Percentiles rank a stretch among this genome's conserved stretches.
phyloP scores from a whole-genome alignment of 2,329 filamentous ascomycete species.

The Dactylonectria macrodidyma region DNA sequence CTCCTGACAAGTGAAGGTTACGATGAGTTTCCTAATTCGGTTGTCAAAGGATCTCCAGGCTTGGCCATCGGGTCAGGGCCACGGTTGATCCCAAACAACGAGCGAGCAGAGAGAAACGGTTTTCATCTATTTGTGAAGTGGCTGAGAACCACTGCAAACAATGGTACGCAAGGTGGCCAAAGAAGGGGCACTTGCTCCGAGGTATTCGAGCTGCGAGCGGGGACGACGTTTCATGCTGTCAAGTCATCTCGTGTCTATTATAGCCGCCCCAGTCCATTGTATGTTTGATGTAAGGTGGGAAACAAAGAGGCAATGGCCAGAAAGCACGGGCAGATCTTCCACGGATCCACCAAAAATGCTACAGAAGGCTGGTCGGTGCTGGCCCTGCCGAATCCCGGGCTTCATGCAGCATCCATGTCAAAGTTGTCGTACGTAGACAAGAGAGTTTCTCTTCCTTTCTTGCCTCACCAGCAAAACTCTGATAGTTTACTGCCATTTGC shows the following conservation, averaged over 20 bases:
- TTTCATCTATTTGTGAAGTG: conserved; percentile 38
- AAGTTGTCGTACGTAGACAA: conserved; percentile 10
- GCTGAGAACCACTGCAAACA: conserved; percentile 22
- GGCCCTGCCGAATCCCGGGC: neutral
- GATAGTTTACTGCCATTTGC: conserved; percentile 29
- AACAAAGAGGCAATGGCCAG: conserved; percentile 20
- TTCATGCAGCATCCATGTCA: conserved; percentile 6
- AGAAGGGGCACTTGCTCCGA: conserved; percentile 30
- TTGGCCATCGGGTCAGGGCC: conserved; percentile 14
- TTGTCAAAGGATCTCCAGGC: conserved; percentile 8
- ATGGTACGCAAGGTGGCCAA: conserved; percentile 30
- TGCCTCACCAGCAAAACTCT: conserved; percentile 18
- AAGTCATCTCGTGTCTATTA: conserved; percentile 26
- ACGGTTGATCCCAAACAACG: conserved; percentile 20
- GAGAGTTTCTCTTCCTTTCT: conserved; percentile 6
- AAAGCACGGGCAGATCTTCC: conserved; percentile 26
- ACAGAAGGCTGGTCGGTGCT: conserved; percentile 16
- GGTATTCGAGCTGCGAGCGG: conserved; percentile 2
- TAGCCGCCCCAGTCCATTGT: conserved; percentile 31
- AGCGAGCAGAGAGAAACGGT: neutral
- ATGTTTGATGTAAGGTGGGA: conserved; percentile 31
- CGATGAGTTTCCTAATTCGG: neutral
- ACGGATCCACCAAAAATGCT: conserved; percentile 19
- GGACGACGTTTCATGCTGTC: conserved; percentile 32
- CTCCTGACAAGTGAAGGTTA: neutral